phyloP scores from a whole-genome alignment of 1,284 basidiomycete species.

The Malassezia japonica region DNA sequence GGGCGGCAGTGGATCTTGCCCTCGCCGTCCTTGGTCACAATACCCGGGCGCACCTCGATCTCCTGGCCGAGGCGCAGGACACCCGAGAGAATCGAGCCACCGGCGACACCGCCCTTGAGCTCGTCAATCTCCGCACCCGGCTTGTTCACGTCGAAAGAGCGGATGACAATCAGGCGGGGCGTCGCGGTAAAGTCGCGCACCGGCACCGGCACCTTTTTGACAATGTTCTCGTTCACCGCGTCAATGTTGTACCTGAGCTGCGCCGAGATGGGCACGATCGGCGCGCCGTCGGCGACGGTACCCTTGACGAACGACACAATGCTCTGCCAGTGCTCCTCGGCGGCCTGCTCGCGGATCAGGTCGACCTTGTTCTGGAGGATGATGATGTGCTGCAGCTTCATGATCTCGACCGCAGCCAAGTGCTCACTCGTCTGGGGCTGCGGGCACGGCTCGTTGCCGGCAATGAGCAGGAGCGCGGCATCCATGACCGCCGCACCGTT shows the following conservation, averaged over 20 bases:
- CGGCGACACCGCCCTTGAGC: conserved; percentile 93
- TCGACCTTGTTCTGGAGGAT: conserved; percentile 63
- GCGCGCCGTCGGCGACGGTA: conserved; percentile 89
- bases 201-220: conserved; percentile 89
- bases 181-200: conserved; percentile 82
- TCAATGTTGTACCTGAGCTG: conserved; percentile 99
- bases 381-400: conserved; percentile 96
- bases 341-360: conserved; percentile 44
- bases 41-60: conserved; percentile 92
- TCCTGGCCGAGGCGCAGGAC: conserved; percentile 81
- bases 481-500: conserved; percentile 99
- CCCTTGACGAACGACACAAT: conserved; percentile 51
- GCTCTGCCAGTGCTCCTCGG: conserved; percentile 46
- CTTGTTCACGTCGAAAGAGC: conserved; percentile 99
- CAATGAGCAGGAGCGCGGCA: conserved; percentile 85
- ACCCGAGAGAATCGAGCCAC: conserved; percentile 87
- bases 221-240: conserved; percentile 98
- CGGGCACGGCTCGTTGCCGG: conserved; percentile 95
- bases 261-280: conserved; percentile 95
- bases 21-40: conserved; percentile 87
- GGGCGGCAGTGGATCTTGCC: conserved; percentile 86
- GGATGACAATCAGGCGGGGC: conserved; percentile 91
- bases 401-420: conserved; percentile 95
- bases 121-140: conserved; percentile 94
- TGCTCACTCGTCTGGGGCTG: conserved; percentile 98